phyloP scores from a whole-genome alignment of 2,329 filamentous ascomycete genomes.

The Ophiostoma sp. region DNA sequence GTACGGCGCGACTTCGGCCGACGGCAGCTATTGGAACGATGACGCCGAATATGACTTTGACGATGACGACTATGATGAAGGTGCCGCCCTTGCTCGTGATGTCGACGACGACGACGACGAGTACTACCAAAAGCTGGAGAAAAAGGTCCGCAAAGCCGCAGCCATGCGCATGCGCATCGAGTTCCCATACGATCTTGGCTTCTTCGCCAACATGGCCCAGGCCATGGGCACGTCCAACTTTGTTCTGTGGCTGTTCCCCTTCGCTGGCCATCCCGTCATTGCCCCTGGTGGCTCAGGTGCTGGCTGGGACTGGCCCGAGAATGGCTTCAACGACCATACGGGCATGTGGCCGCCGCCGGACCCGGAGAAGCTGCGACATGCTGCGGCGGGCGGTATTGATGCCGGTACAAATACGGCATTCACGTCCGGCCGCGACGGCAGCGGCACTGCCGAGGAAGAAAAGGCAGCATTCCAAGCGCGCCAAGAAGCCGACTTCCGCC shows the following conservation, averaged over 20 bases:
- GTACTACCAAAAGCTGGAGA: slow-evolving; percentile 24
- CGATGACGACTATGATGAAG: slow-evolving; percentile 31
- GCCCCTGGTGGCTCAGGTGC: slow-evolving; percentile 33
- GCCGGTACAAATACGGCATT: background rate
- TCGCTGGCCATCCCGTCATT: slow-evolving; percentile 49
- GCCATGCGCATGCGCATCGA: slow-evolving; percentile 58
- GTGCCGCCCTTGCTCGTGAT: background rate
- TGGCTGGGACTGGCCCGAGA: slow-evolving; percentile 64
- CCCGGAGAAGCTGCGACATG: slow-evolving; percentile 53
- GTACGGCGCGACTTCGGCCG: slow-evolving; percentile 35
- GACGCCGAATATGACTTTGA: slow-evolving; percentile 27
- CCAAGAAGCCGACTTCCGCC: slow-evolving; percentile 44
- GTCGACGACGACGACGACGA: slow-evolving; percentile 28
- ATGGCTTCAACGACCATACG: slow-evolving; percentile 64
- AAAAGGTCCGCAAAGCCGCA: background rate
- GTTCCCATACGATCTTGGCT: slow-evolving; percentile 75
- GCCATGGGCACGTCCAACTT: slow-evolving; percentile 67
- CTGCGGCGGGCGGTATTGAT: slow-evolving; percentile 24
- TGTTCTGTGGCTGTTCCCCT: slow-evolving; percentile 63
- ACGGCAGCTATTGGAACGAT: slow-evolving; percentile 39
- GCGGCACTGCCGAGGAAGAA: slow-evolving; percentile 40
- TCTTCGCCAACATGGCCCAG: slow-evolving; percentile 67
- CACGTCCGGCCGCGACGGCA: slow-evolving; percentile 25
- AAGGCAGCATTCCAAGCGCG: slow-evolving; percentile 46
- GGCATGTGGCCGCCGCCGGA: slow-evolving; percentile 60